phyloP scores from a whole-genome alignment of 148 eudicot genomes.

The Heliamphora exappendiculata region DNA sequence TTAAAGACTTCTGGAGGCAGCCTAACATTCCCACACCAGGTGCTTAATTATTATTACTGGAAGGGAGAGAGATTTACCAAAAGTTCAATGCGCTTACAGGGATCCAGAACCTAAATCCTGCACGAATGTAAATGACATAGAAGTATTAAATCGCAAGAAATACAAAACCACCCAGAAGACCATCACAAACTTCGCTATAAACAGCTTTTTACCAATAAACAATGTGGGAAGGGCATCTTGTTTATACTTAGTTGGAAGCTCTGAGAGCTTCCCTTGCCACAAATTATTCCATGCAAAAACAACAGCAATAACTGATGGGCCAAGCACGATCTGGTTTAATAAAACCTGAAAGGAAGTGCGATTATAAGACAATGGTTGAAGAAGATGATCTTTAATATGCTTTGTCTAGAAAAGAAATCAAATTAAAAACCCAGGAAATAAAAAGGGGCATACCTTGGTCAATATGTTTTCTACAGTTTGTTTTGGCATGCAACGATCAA shows the following conservation, averaged over 20 bases:
- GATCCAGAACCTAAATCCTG: conserved; percentile 97
- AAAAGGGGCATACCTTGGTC: conserved; percentile 46
- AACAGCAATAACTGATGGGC: conserved; percentile 86
- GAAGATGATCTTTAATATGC: neutral
- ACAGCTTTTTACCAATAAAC: conserved; percentile 40
- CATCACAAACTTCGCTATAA: neutral
- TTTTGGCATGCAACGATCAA: conserved; percentile 70
- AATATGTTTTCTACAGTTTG: conserved; percentile 58
- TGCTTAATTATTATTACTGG: conserved; percentile 3
- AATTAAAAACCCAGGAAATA: neutral
- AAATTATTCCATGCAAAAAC: conserved; percentile 91
- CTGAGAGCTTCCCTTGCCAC: conserved; percentile 76
- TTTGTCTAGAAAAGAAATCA: conserved; percentile 4
- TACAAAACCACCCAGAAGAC: neutral
- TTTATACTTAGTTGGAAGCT: conserved; percentile 83
- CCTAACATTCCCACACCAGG: neutral
- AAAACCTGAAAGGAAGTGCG: conserved; percentile 45
- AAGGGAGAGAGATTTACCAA: conserved; percentile 50
- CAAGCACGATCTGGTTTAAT: conserved; percentile 78
- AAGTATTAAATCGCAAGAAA: neutral
- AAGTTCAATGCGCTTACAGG: conserved; percentile 84
- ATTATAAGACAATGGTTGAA: conserved; percentile 12
- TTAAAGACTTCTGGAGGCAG: neutral
- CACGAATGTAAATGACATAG: conserved; percentile 13
- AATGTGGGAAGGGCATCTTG: conserved; percentile 78